These are phyloP conservation scores for Ambispora gerdemannii DNA, from an alignment of 192 early-diverging fungal genomes.

Conservation along the genomic window DNA sequence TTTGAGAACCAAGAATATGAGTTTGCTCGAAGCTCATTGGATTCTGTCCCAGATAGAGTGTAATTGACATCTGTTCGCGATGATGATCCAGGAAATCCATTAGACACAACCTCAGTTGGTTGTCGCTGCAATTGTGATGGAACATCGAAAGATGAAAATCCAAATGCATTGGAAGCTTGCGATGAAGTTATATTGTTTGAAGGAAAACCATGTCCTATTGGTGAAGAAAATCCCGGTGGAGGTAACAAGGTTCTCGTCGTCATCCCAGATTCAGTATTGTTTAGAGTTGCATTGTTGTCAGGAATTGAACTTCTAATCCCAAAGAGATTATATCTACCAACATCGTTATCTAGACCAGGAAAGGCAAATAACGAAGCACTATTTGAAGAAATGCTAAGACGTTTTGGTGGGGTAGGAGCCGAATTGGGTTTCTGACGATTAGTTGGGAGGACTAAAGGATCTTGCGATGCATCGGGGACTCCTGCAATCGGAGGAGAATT, in stretches of 20 bases:
- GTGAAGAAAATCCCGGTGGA: constrained; percentile 15
- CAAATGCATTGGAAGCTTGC: constrained; percentile 16
- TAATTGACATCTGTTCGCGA: neutral
- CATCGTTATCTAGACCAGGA: constrained; percentile 1
- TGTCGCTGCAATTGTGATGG: constrained; percentile 3
- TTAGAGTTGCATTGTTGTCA: neutral
- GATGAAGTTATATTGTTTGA: neutral
- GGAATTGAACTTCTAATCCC: neutral
- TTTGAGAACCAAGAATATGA: neutral
- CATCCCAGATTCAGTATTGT: neutral
- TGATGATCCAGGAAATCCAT: neutral
- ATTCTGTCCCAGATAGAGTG: too few species aligned
- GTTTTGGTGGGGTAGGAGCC: neutral
- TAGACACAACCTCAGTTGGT: neutral
- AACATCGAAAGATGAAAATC: constrained; percentile 16
- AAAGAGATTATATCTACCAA: constrained; percentile 10
- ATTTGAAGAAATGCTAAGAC: neutral
- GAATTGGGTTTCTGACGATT: neutral
- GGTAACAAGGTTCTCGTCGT: neutral
- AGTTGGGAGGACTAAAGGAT: constrained; percentile 15
- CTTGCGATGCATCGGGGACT: constrained; percentile 20
- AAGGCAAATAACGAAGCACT: constrained; percentile 26
- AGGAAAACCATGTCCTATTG: neutral
- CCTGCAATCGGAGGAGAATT: neutral
- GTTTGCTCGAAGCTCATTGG: neutral